These are phyloP conservation scores for Myrica gale DNA, from an alignment of 306 rosid genomes.

Conservation along the genomic window DNA sequence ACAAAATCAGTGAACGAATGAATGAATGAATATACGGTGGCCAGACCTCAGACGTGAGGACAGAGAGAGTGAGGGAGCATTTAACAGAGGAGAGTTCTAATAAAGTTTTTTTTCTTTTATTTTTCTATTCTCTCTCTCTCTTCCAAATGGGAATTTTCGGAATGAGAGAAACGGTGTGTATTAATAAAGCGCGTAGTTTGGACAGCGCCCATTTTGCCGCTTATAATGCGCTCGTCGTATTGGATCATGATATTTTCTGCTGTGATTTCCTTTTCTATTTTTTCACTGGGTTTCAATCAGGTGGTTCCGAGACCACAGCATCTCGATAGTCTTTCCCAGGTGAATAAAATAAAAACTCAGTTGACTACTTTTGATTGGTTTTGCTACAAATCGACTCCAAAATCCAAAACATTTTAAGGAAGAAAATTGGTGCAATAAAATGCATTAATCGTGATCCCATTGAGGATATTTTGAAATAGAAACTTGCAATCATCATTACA, in stretches of 20 bases:
- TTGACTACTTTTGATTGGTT: not conserved
- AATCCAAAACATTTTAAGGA: too few relatives aligned
- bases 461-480: too few relatives aligned
- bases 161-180: constrained; percentile 8
- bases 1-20: constrained; percentile 26
- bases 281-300: not conserved
- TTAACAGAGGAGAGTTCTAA: not conserved
- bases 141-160: constrained; percentile 13
- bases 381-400: not conserved
- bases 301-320: not conserved
- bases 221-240: constrained; percentile 33
- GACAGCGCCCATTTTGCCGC: constrained; percentile 41
- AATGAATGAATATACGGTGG: constrained; percentile 39
- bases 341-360: not conserved
- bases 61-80: constrained; percentile 24
- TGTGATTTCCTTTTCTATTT: not conserved
- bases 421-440: too few relatives aligned
- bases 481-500: too few relatives aligned
- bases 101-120: not conserved
- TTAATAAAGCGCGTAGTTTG: not conserved
- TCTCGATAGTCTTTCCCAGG: not conserved
- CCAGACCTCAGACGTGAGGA: constrained; percentile 42
- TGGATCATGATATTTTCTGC: constrained; percentile 27
- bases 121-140: not conserved
- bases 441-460: too few relatives aligned